Conservation (phyloP, 2,329 filamentous ascomycete species). For the Paraphaeosphaeria minitans region DNA sequence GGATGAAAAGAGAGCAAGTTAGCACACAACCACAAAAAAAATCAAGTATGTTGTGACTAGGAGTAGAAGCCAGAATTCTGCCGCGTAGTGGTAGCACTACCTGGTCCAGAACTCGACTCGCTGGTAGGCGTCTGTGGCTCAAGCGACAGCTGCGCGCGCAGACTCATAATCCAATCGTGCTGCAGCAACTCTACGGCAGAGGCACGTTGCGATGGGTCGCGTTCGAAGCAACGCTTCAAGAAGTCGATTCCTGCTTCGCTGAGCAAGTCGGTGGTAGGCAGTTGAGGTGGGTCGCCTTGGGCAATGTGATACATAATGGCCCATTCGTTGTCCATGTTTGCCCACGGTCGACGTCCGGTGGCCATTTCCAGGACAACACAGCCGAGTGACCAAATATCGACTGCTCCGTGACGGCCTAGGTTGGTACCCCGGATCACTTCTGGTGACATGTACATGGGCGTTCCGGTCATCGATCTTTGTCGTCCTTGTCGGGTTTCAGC, state of each 20-base stretch:
- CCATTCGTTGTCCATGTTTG: slow-evolving; percentile 96
- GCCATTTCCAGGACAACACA: slow-evolving; percentile 98
- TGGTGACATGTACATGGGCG: slow-evolving; percentile 99
- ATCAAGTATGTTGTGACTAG: slow-evolving; percentile 16
- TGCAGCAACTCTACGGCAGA: slow-evolving; percentile 88
- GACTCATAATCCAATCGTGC: slow-evolving; percentile 79
- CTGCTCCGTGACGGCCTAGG: slow-evolving; percentile 76
- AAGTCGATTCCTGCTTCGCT: slow-evolving; percentile 87
- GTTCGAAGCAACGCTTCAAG: slow-evolving; percentile 80
- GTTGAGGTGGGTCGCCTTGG: slow-evolving; percentile 87
- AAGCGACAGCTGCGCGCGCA: slow-evolving; percentile 53
- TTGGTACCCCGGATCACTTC: slow-evolving; percentile 91
- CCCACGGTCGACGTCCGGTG: slow-evolving; percentile 92
- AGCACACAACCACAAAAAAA: slow-evolving; percentile 11
- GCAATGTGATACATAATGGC: slow-evolving; percentile 99
- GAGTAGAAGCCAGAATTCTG: slow-evolving; percentile 43
- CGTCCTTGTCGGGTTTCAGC: slow-evolving; percentile 56
- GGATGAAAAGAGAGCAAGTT: slow-evolving; percentile 10
- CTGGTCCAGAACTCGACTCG: slow-evolving; percentile 27
- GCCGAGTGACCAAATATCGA: slow-evolving; percentile 95
- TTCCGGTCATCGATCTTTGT: slow-evolving; percentile 94
- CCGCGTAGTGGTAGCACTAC: slow-evolving; percentile 30
- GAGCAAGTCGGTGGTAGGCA: slow-evolving; percentile 82
- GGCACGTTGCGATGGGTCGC: slow-evolving; percentile 78
- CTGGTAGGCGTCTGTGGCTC: slow-evolving; percentile 53